Evolutionary conservation across 2,329 filamentous ascomycete genomes (phyloP), one percentile per base, ranked within the genome.

Genomic region (Pseudocercospora pini-densiflorae): DNA sequence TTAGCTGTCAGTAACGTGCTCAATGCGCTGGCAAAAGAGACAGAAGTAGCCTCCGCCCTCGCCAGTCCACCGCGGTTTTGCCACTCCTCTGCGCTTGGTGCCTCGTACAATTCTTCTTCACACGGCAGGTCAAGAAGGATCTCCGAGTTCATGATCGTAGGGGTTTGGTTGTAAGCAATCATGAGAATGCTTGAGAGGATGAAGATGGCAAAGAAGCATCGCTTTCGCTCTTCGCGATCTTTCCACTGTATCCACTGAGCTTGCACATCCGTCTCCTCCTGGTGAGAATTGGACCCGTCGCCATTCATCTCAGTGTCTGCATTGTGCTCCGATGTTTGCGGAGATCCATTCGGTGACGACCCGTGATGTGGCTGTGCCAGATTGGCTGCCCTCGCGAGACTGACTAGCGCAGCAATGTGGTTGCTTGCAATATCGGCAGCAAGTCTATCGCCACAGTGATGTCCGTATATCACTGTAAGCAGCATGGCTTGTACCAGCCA

Each of bases 401-500:
- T 97, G 61, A 97, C 93, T 49, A 99, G 83, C 21, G 94, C 92
- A 7, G 93, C 92, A 77, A 92, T 96, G 77, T 98, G 94, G 1
- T 92, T 97, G 69, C 91, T 94, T 0, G 94, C 94, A 74, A 97
- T 96, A 77, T 97, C 93, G 67, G 92, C 93, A 23, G 93, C 91
- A 62, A 89, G 90, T 81, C 96, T 94, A 77, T 98, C 94, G 43
- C 92, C 93, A 77, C 93, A 97, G 72, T 97, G 96, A 78, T 97
- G 92, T 14, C 94, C 94, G 77, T 97, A 98, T 16, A 97, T 92
- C 43, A 98, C 92, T 76, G 97, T 98, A 59, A 99, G 85, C 8
- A 98, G 84, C 94, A 98, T 98, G 0, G 94, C 93, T 79, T 98
- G 95, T 16, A 98, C 93, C 27, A 99, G 85, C 94, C 94, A 98